phyloP scores from a whole-genome alignment of 2,329 filamentous ascomycete genomes.

The Paracorniculantispora psalliotae region DNA sequence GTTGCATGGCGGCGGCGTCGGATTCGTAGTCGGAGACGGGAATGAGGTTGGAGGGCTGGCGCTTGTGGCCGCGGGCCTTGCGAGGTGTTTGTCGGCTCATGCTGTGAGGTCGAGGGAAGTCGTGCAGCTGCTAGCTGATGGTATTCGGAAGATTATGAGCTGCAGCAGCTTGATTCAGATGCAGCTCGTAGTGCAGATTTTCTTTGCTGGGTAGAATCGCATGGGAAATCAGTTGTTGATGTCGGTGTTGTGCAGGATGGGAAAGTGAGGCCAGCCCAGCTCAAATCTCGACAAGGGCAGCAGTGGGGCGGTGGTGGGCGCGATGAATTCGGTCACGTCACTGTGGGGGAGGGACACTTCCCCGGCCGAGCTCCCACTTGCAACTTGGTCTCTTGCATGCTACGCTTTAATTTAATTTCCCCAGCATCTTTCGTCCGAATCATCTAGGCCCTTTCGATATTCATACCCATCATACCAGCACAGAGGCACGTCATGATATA shows the following conservation, averaged over 20 bases:
- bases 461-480: not conserved
- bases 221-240: too few species aligned
- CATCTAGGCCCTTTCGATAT: not conserved
- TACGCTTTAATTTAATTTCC: not conserved
- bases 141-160: too few species aligned
- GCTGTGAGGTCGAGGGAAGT: conserved; percentile 12
- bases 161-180: too few species aligned
- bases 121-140: too few species aligned
- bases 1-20: conserved; percentile 46
- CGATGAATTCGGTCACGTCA: conserved; percentile 7
- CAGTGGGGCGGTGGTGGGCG: not conserved
- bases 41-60: conserved; percentile 37
- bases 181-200: too few species aligned
- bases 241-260: too few species aligned
- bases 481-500: conserved; percentile 12
- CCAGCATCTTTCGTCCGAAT: not conserved
- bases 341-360: conserved; percentile 7
- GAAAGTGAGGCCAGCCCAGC: not conserved
- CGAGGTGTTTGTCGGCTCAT: conserved; percentile 44
- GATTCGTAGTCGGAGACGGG: conserved; percentile 60
- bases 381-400: not conserved
- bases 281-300: not conserved
- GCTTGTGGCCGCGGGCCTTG: conserved; percentile 32
- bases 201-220: too few species aligned
- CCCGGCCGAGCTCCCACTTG: not conserved